These are phyloP conservation scores for bread wheat (Triticum aestivum) DNA, from an alignment of 176 grass and related monocot species.

Conservation along the genomic window DNA sequence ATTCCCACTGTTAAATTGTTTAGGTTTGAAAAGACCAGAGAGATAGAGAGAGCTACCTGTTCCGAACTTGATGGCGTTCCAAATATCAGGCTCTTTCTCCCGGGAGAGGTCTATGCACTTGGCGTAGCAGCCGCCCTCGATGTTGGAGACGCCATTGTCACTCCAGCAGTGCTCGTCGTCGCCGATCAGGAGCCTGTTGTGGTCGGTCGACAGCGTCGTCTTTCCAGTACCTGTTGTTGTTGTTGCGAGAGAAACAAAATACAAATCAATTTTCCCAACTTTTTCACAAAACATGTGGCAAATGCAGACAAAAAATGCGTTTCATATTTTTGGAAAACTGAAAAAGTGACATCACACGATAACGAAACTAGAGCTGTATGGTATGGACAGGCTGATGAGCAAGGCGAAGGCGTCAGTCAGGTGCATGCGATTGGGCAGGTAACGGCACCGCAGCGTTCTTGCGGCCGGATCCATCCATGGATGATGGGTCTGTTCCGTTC, in stretches of 20 bases:
- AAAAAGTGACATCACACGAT: neutral
- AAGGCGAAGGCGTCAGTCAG: conserved; percentile 7
- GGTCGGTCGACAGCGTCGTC: conserved; percentile 92
- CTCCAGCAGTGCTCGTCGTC: conserved; percentile 99
- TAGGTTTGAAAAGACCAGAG: neutral
- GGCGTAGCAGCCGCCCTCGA: conserved; percentile 96
- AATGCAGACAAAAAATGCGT: neutral
- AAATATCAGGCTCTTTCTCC: conserved; percentile 98
- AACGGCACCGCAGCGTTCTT: conserved; percentile 41
- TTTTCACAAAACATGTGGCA: neutral
- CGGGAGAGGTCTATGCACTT: conserved; percentile 83
- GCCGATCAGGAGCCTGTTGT: conserved; percentile 80
- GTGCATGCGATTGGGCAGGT: conserved; percentile 50
- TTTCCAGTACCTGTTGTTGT: conserved; percentile 73
- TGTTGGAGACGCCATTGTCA: conserved; percentile 89
- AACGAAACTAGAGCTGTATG: neutral
- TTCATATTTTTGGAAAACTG: neutral
- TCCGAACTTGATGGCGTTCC: conserved; percentile 99
- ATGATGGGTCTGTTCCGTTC: neutral
- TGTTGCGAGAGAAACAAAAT: neutral
- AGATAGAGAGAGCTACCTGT: conserved; percentile 44
- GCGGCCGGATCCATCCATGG: neutral
- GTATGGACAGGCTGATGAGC: neutral
- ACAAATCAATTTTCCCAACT: neutral
- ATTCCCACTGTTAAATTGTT: neutral